Evolutionary conservation across 495 filamentous ascomycete genomes (phyloP).

Genomic region (Penicillium pancosmium): DNA sequence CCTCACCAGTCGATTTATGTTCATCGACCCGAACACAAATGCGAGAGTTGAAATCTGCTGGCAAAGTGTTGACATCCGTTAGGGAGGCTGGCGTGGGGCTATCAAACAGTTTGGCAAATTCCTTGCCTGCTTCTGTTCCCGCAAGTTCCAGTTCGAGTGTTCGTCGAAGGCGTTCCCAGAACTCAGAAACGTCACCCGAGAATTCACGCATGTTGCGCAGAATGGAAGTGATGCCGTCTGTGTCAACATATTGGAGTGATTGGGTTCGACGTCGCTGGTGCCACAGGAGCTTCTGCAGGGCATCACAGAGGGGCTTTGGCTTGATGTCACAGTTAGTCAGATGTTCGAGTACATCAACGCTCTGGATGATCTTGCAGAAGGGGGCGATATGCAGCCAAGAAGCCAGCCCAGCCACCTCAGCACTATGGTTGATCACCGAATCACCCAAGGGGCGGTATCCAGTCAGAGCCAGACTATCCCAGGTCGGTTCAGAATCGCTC

Average conservation of each 20-base stretch:
- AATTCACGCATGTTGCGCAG: slow-evolving; percentile 48
- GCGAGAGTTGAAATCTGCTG: slow-evolving; percentile 44
- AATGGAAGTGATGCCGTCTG: slow-evolving; percentile 45
- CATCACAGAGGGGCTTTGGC: slow-evolving; percentile 55
- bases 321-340: slow-evolving; percentile 48
- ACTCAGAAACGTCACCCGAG: slow-evolving; percentile 50
- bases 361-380: slow-evolving; percentile 58
- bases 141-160: slow-evolving; percentile 55
- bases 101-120: slow-evolving; percentile 51
- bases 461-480: slow-evolving; percentile 71
- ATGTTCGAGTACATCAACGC: slow-evolving; percentile 52
- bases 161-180: slow-evolving; percentile 57
- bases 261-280: slow-evolving; percentile 39
- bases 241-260: slow-evolving; percentile 46
- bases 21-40: slow-evolving; percentile 42
- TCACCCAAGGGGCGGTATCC: slow-evolving; percentile 58
- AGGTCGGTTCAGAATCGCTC: slow-evolving; percentile 65
- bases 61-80: slow-evolving; percentile 34
- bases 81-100: slow-evolving; percentile 27
- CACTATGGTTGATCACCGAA: slow-evolving; percentile 51
- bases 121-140: slow-evolving; percentile 43
- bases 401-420: slow-evolving; percentile 55
- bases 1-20: slow-evolving; percentile 35
- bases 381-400: slow-evolving; percentile 63
- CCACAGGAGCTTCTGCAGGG: slow-evolving; percentile 51